Base-by-base conservation (phyloP, 2,329 filamentous ascomycete species). In the Fusarium lateritium region DNA sequence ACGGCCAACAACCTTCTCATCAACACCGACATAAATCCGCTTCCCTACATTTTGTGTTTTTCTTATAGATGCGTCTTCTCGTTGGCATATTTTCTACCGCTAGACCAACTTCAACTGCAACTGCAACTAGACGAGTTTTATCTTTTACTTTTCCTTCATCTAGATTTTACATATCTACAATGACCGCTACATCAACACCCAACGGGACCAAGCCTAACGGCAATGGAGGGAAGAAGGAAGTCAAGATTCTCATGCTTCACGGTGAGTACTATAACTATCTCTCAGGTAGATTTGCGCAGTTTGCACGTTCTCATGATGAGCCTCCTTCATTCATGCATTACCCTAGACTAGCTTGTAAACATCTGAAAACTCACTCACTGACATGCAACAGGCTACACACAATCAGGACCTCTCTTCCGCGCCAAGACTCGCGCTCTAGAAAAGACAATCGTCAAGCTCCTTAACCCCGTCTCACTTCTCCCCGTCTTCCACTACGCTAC, bases 371-470 rank as follows among this genome's bases (percentile, higher is more conserved):
- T 65, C 49, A 67, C 47, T 55, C 51, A 17, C 38, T 49, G 24
- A 44, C 38, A 58, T 50, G 36, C 36, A 21, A 24, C 43, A 90
- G 92, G 95, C 79, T 98, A 90, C 86, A 97, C 95, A 9, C 95
- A 98, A 84, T 97, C 93, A 28, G 94, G 94, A 6, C 80, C 90
- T 6, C 84, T 94, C 67, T 98, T 98, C 87, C 91, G 89, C 77
- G 88, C 91, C 79, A 98, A 98, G 83, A 97, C 93, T 45, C 92
- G 94, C 78, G 93, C 93, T 13, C 84, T 98, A 2, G 89, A 94
- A 73, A 97, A 98, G 79, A 84, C 91, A 55, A 86, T 98, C 59
- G 79, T 84, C 64, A 97, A 97, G 76, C 82, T 88, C 28, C 91
- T 98, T 67, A 80, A 86, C 3, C 86, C 90, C 44, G 81, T 86